Percentiles rank a stretch among this genome's conserved stretches.
phyloP scores from a whole-genome alignment of 106 monocot species.

The Apostasia ramifera region DNA sequence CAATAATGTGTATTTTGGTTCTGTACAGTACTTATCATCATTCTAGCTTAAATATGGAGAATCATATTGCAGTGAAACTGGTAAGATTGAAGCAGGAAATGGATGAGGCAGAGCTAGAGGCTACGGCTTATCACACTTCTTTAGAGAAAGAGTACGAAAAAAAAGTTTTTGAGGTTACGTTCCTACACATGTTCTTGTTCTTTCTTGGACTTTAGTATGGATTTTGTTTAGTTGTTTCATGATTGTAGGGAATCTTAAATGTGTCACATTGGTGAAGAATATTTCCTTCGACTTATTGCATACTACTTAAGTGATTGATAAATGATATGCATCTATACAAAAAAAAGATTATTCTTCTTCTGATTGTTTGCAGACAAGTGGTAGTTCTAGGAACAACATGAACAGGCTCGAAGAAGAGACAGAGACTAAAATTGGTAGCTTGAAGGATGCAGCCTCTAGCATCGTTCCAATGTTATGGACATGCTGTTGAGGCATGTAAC shows the following conservation, averaged over 20 bases:
- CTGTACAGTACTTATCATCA: no score
- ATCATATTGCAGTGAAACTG: constrained; percentile 18
- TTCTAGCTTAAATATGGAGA: no score
- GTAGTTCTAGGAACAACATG: constrained; percentile 20
- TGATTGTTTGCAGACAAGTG: constrained; percentile 20
- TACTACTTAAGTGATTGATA: no score
- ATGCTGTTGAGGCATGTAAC: constrained; percentile 32
- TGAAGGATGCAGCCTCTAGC: constrained; percentile 15
- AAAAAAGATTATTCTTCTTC: no score
- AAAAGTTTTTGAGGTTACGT: constrained; percentile 18
- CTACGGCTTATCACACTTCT: constrained; percentile 18
- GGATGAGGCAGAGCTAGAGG: constrained; percentile 27
- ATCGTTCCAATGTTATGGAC: constrained; percentile 13
- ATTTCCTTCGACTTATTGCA: no score
- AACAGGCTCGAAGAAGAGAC: constrained; percentile 38
- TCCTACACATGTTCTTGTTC: neutral
- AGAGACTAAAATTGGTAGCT: constrained; percentile 18
- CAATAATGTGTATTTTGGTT: no score
- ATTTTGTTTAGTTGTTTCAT: no score
- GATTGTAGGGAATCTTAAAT: neutral
- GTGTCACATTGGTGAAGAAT: no score
- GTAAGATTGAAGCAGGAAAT: constrained; percentile 28
- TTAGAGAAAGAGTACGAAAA: constrained; percentile 26
- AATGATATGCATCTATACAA: no score
- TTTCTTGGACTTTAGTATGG: no score